Evolutionary conservation across 1,284 basidiomycete genomes (phyloP).

Genomic region (Hemileia vastatrix): DNA sequence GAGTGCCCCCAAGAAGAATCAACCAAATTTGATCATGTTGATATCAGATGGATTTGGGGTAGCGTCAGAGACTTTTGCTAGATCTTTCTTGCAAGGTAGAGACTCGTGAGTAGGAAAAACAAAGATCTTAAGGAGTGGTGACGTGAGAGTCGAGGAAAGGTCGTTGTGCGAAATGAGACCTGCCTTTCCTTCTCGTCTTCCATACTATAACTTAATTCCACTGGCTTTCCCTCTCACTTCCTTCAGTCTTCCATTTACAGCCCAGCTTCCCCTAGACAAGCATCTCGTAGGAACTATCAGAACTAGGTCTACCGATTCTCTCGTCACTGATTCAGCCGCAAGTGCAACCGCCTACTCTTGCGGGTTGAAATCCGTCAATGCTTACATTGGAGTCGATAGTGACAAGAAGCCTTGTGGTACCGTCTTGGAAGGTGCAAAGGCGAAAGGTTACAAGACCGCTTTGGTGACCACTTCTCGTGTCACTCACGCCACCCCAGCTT

Average conservation of each 20-base stretch:
- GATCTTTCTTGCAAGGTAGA: conserved; percentile 34
- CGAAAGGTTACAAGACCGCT: conserved; percentile 37
- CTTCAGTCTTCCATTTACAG: no score
- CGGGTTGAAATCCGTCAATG: conserved; percentile 38
- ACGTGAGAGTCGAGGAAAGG: no score
- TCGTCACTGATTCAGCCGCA: conserved; percentile 45
- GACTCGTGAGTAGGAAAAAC: conserved; percentile 24
- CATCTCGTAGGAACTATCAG: conserved; percentile 39
- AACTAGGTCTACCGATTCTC: conserved; percentile 37
- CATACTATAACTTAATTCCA: neutral
- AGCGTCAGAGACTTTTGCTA: conserved; percentile 41
- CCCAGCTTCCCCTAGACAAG: conserved; percentile 38
- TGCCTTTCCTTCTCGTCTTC: no score
- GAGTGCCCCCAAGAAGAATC: no score
- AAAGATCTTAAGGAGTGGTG: no score
- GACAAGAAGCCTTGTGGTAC: conserved; percentile 43
- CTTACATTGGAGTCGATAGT: conserved; percentile 40
- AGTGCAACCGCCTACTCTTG: conserved; percentile 43
- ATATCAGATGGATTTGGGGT: conserved; percentile 42
- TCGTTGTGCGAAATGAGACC: no score
- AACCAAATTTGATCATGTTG: conserved; percentile 34
- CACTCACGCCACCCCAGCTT: conserved; percentile 42
- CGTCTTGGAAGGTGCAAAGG: conserved; percentile 42
- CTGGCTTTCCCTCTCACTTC: neutral
- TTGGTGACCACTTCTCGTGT: conserved; percentile 41